A percentile compares a stretch with the other conserved stretches of the same genome.
Conservation (phyloP, 805 yeast genomes). For the Candida verbasci region DNA sequence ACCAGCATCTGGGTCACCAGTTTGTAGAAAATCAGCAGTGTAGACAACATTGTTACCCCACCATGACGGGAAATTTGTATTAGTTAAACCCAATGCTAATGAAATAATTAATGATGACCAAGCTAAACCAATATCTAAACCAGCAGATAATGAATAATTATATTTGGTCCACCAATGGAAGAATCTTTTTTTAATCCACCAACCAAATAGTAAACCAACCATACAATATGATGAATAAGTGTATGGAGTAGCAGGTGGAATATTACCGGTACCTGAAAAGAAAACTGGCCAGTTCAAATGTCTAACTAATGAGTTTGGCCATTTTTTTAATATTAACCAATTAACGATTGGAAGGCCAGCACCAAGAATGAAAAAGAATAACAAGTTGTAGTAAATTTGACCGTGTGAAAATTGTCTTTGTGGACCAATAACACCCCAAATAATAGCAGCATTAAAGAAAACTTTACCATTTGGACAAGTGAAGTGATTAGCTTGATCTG, state of each 20-base stretch:
- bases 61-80: slow-evolving; percentile 39
- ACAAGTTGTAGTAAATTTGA: slow-evolving; percentile 23
- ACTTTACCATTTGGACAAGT: slow-evolving; percentile 41
- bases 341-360: slow-evolving; percentile 30
- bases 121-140: slow-evolving; percentile 42
- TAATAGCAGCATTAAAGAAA: slow-evolving; percentile 40
- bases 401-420: slow-evolving; percentile 17
- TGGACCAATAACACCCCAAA: slow-evolving; percentile 40
- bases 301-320: slow-evolving; percentile 33
- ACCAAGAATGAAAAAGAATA: slow-evolving; percentile 39
- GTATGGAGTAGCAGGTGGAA: slow-evolving; percentile 75
- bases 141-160: slow-evolving; percentile 43
- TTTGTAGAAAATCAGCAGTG: slow-evolving; percentile 33
- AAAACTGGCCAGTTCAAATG: slow-evolving; percentile 38
- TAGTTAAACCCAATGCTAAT: slow-evolving; percentile 19
- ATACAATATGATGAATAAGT: slow-evolving; percentile 54
- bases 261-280: slow-evolving; percentile 48
- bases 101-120: slow-evolving; percentile 36
- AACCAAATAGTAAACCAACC: slow-evolving; percentile 28
- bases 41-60: slow-evolving; percentile 59
- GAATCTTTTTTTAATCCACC: slow-evolving; percentile 35
- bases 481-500: slow-evolving; percentile 24
- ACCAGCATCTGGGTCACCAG: slow-evolving; percentile 13
- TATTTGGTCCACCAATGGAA: slow-evolving; percentile 44
- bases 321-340: slow-evolving; percentile 37